A percentile compares a stretch with the other conserved stretches of the same genome.
phyloP scores from a whole-genome alignment of 1,284 basidiomycete genomes.

The Puccinia triticina region DNA sequence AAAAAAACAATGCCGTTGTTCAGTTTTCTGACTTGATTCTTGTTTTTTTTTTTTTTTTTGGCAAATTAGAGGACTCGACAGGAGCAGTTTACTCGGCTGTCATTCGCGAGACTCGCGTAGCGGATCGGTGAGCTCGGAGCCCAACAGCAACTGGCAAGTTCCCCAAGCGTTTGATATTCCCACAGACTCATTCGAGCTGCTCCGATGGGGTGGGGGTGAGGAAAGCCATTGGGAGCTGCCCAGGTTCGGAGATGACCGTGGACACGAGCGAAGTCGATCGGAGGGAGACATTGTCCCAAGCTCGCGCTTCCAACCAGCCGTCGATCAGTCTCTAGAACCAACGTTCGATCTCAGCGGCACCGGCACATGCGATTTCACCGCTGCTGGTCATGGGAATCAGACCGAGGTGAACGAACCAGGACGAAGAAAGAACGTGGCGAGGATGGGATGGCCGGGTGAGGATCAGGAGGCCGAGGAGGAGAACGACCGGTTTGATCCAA shows the following conservation, averaged over 20 bases:
- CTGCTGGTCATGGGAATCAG: background rate
- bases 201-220: background rate
- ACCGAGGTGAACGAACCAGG: background rate
- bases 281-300: conserved; percentile 13
- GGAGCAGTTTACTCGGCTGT: background rate
- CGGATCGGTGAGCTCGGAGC: conserved; percentile 28
- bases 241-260: conserved; percentile 18
- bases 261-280: conserved; percentile 29
- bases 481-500: conserved; percentile 1
- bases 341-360: background rate
- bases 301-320: background rate
- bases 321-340: background rate
- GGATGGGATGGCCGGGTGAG: background rate
- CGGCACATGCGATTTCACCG: background rate
- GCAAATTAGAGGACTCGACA: background rate
- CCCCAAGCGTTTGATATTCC: background rate
- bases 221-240: conserved; percentile 5
- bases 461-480: background rate
- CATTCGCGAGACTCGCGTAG: conserved; percentile 11
- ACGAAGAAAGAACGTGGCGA: background rate
- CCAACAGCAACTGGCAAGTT: background rate
- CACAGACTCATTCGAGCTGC: background rate
- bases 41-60: background rate
- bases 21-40: conserved; percentile 8
- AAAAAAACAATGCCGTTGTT: too few relatives aligned